A percentile compares a stretch with the other conserved stretches of the same genome.
These are phyloP conservation scores for Neolentinus lepideus DNA, from an alignment of 1,284 basidiomycete genomes.

Conservation along the genomic window DNA sequence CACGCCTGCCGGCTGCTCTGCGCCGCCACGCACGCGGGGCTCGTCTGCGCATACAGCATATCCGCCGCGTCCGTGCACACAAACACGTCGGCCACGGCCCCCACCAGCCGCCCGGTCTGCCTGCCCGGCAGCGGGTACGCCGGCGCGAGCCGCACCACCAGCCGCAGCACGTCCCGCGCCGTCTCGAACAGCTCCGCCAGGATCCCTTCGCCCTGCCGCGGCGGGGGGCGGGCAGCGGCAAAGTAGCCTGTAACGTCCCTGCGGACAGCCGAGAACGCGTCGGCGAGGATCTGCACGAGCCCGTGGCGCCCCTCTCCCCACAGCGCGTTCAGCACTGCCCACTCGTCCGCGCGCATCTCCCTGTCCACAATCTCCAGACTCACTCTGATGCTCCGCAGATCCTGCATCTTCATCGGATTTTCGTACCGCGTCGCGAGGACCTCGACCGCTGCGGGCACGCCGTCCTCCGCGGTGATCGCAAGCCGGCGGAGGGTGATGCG, in stretches of 20 bases:
- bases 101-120: slow-evolving; percentile 33
- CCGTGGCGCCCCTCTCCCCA: slow-evolving; percentile 54
- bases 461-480: slow-evolving; percentile 58
- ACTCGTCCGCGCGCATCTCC: slow-evolving; percentile 46
- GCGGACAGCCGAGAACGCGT: slow-evolving; percentile 38
- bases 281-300: slow-evolving; percentile 45
- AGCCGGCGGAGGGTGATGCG: slow-evolving; percentile 47
- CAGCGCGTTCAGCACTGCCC: slow-evolving; percentile 43
- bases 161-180: slow-evolving; percentile 43
- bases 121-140: slow-evolving; percentile 43
- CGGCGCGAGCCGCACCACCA: slow-evolving; percentile 39
- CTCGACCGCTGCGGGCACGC: slow-evolving; percentile 53
- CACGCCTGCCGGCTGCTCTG: slow-evolving; percentile 40
- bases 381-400: slow-evolving; percentile 52
- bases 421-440: slow-evolving; percentile 45
- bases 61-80: slow-evolving; percentile 44
- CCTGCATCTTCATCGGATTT: slow-evolving; percentile 40
- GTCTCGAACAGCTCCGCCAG: slow-evolving; percentile 47
- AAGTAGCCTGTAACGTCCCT: slow-evolving; percentile 49
- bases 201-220: slow-evolving; percentile 24
- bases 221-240: slow-evolving; percentile 25
- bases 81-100: slow-evolving; percentile 46
- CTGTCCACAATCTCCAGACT: slow-evolving; percentile 48
- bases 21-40: slow-evolving; percentile 33
- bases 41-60: slow-evolving; percentile 31